Conservation (phyloP, 208 protist genomes). For the Leishmania tarentolae region DNA sequence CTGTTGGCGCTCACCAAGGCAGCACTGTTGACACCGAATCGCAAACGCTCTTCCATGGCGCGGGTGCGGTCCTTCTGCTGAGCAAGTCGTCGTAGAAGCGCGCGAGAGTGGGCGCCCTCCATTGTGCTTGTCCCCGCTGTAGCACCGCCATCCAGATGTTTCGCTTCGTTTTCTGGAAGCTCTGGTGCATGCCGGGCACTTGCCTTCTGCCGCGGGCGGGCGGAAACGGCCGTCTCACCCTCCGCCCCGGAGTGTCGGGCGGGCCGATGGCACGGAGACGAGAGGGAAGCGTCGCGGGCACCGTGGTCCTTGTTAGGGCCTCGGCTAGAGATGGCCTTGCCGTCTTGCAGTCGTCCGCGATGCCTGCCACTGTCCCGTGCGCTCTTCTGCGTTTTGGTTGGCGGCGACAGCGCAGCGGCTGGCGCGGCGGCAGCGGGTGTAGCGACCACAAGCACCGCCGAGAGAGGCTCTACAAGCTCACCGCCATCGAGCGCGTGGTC, state of each 20-base stretch:
- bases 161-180: background rate
- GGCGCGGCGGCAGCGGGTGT: background rate
- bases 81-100: conserved; percentile 30
- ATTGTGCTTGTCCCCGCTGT: background rate
- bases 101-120: conserved; percentile 16
- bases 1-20: background rate
- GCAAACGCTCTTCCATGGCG: conserved; percentile 30
- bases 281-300: background rate
- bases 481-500: conserved; percentile 19
- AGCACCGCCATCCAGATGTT: background rate
- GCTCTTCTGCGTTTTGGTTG: background rate
- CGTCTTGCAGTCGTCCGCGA: conserved; percentile 1
- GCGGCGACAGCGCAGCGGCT: background rate
- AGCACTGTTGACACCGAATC: background rate
- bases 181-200: conserved; percentile 3
- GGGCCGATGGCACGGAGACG: background rate
- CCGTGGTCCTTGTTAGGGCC: background rate
- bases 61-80: conserved; percentile 27
- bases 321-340: background rate
- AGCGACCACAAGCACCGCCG: background rate
- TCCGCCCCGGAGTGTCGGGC: background rate
- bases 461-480: conserved; percentile 21
- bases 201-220: background rate
- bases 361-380: background rate
- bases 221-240: background rate